Conservation (phyloP, 352 stramenopile species). For the Globisporangium cylindrosporum region DNA sequence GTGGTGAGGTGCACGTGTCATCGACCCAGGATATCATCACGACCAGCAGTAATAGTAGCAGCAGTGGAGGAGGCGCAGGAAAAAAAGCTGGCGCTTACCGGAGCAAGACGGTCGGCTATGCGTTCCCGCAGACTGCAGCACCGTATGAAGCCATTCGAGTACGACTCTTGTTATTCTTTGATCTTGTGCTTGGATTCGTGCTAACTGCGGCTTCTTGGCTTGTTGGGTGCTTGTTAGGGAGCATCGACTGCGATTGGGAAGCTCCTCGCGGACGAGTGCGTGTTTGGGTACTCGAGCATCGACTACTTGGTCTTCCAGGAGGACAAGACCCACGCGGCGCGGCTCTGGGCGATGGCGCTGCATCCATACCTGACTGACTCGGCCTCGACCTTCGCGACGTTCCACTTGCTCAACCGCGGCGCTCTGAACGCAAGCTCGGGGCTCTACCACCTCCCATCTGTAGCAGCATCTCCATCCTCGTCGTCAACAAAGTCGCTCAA, state of each 20-base stretch:
- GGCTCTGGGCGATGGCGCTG: constrained; percentile 74
- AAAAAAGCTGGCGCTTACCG: constrained; percentile 20
- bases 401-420: constrained; percentile 61
- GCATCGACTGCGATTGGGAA: constrained; percentile 51
- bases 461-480: constrained; percentile 1
- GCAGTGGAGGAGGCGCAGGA: neutral
- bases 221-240: constrained; percentile 17
- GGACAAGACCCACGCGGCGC: constrained; percentile 31
- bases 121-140: constrained; percentile 79
- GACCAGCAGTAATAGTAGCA: constrained; percentile 14
- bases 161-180: neutral
- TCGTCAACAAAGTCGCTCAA: neutral
- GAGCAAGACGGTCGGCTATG: constrained; percentile 47
- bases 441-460: constrained; percentile 28
- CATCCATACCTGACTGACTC: constrained; percentile 79
- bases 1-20: constrained; percentile 58
- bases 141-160: constrained; percentile 69
- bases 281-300: constrained; percentile 84
- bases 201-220: neutral
- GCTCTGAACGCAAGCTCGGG: constrained; percentile 34
- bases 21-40: constrained; percentile 66
- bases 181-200: neutral
- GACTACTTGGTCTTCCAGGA: constrained; percentile 80
- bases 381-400: constrained; percentile 65
- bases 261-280: constrained; percentile 32